Percentiles rank a stretch among this genome's conserved stretches.
Conservation (phyloP, 2,329 filamentous ascomycete species). For the Fusarium beomiforme region DNA sequence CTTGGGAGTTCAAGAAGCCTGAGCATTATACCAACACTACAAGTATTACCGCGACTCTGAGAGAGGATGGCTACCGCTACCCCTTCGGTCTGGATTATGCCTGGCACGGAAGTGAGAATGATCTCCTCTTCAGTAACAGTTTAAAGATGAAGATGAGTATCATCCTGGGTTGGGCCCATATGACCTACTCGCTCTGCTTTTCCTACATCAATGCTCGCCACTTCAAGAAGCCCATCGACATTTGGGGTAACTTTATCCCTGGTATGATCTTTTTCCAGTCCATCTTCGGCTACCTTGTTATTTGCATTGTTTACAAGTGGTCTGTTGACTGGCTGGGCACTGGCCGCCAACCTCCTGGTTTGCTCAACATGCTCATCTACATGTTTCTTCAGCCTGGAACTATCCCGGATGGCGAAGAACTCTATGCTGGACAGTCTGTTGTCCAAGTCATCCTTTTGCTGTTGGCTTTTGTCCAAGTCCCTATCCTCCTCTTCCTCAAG, state of each 20-base stretch:
- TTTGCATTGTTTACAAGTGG: constrained; percentile 98
- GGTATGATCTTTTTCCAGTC: constrained; percentile 99
- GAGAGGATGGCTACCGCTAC: constrained; percentile 79
- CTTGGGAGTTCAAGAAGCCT: constrained; percentile 83
- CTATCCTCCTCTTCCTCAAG: constrained; percentile 92
- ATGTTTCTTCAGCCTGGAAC: constrained; percentile 95
- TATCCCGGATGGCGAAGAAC: constrained; percentile 65
- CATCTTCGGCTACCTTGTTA: constrained; percentile 95
- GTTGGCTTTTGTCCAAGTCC: constrained; percentile 86
- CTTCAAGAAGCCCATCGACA: constrained; percentile 94
- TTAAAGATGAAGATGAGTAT: constrained; percentile 99
- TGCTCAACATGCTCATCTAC: constrained; percentile 99
- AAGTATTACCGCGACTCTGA: constrained; percentile 73
- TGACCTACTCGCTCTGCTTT: constrained; percentile 97
- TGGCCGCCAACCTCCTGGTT: constrained; percentile 78
- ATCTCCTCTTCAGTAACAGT: constrained; percentile 95
- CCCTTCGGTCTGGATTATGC: constrained; percentile 96
- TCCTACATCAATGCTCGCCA: constrained; percentile 93
- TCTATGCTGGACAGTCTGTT: constrained; percentile 80
- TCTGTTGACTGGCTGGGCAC: constrained; percentile 79
- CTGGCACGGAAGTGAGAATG: constrained; percentile 97
- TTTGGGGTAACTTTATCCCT: constrained; percentile 96
- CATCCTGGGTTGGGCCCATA: constrained; percentile 95
- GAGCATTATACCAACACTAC: constrained; percentile 72
- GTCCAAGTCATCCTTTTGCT: constrained; percentile 84